Percentiles rank a stretch among this genome's conserved stretches.
Evolutionary conservation across 805 yeast genomes (phyloP).

Genomic region (Kuraishia cidri): DNA sequence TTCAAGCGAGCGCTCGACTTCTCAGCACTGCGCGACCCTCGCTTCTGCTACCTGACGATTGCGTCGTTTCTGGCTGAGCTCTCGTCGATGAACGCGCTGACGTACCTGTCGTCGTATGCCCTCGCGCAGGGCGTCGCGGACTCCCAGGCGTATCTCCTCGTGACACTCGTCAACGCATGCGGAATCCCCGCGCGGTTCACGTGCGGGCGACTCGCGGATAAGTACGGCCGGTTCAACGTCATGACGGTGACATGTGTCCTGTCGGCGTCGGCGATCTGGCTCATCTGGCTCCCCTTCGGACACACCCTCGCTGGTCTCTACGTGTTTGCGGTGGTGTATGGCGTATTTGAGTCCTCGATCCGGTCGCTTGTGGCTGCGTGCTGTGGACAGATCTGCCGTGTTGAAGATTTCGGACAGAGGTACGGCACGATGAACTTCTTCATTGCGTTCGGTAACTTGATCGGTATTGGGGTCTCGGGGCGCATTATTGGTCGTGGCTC

Average conservation of each 20-base stretch:
- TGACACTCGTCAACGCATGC: slow-evolving; percentile 32
- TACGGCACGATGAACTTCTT: slow-evolving; percentile 48
- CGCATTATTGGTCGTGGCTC: slow-evolving; percentile 23
- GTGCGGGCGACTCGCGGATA: slow-evolving; percentile 35
- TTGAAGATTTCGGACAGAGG: slow-evolving; percentile 53
- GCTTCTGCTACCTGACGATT: slow-evolving; percentile 23
- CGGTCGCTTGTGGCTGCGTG: slow-evolving; percentile 56
- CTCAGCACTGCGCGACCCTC: slow-evolving; percentile 24
- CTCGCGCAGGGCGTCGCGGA: slow-evolving; percentile 31
- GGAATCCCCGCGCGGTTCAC: slow-evolving; percentile 36
- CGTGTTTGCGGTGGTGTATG: slow-evolving; percentile 41
- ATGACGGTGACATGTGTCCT: slow-evolving; percentile 26
- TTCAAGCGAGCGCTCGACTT: slow-evolving; percentile 11
- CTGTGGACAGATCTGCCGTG: slow-evolving; percentile 44
- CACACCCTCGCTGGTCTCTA: slow-evolving; percentile 26
- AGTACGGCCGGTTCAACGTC: slow-evolving; percentile 32
- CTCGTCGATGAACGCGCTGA: slow-evolving; percentile 26
- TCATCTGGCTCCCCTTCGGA: slow-evolving; percentile 60
- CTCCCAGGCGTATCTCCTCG: slow-evolving; percentile 26
- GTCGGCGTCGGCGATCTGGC: slow-evolving; percentile 34
- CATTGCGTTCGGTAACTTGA: slow-evolving; percentile 21
- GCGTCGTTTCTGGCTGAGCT: slow-evolving; percentile 32
- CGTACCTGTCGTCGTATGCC: slow-evolving; percentile 35
- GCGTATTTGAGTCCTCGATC: slow-evolving; percentile 48
- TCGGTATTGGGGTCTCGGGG: slow-evolving; percentile 20